Percentiles rank a stretch among this genome's conserved stretches.
Evolutionary conservation across 768 basidiomycete genomes (phyloP).

Genomic region (Pulveroboletus sp.): DNA sequence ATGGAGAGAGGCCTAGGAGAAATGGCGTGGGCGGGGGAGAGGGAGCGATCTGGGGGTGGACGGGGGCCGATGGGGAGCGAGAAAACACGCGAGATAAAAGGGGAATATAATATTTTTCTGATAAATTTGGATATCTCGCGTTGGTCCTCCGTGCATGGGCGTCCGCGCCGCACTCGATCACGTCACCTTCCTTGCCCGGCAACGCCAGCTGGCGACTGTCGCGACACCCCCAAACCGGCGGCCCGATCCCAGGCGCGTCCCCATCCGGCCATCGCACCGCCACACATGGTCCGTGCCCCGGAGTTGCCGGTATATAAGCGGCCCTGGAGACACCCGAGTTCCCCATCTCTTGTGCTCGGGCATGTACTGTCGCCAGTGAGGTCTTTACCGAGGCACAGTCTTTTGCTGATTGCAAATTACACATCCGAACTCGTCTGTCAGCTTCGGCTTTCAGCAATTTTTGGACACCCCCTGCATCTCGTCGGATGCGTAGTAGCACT

Average conservation of each 20-base stretch:
- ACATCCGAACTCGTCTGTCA: slow-evolving; percentile 92
- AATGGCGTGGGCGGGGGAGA: too few species aligned
- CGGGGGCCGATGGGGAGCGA: too few species aligned
- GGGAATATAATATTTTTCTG: neutral
- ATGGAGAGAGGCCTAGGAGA: too few species aligned
- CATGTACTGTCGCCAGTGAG: slow-evolving; percentile 94
- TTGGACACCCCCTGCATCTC: slow-evolving; percentile 41
- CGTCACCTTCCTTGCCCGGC: neutral
- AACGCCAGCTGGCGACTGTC: neutral
- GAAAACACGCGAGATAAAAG: too few species aligned
- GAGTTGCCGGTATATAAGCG: neutral
- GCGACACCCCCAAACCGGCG: neutral
- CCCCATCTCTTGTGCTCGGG: slow-evolving; percentile 88
- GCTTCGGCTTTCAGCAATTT: slow-evolving; percentile 91
- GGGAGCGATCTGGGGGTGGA: too few species aligned
- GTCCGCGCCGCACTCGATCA: neutral
- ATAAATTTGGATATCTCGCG: too few species aligned
- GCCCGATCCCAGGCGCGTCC: too few species aligned
- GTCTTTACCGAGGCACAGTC: slow-evolving; percentile 93
- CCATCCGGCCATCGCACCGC: neutral
- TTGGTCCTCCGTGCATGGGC: too few species aligned
- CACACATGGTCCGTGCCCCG: neutral
- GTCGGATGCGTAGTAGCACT: too few species aligned
- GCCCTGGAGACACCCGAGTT: slow-evolving; percentile 8
- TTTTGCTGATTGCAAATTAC: slow-evolving; percentile 97